These are phyloP conservation scores for Wickerhamiella slavikovae DNA, from an alignment of 805 yeast genomes.

Conservation along the genomic window DNA sequence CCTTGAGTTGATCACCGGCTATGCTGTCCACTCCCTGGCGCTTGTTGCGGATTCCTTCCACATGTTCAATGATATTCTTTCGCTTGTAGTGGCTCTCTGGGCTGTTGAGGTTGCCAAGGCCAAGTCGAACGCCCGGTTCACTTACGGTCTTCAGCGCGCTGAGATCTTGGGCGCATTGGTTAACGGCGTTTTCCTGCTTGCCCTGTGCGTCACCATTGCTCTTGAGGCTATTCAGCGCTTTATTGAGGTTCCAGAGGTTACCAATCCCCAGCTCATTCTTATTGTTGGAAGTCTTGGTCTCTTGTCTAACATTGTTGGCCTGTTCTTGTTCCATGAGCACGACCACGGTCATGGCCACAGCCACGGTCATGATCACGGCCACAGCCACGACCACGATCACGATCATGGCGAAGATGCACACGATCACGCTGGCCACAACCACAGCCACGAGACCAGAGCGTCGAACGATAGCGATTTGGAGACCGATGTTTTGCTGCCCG, in stretches of 20 bases:
- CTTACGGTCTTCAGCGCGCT: constrained; percentile 97
- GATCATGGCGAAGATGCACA: constrained; percentile 7
- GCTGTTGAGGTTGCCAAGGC: constrained; percentile 81
- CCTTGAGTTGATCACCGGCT: constrained; percentile 55
- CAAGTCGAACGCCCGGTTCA: constrained; percentile 70
- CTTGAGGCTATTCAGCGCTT: constrained; percentile 87
- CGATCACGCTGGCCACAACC: constrained; percentile 4
- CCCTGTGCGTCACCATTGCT: constrained; percentile 77
- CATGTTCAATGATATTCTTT: constrained; percentile 87
- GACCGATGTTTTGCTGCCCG: constrained; percentile 9
- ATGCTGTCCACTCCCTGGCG: constrained; percentile 84
- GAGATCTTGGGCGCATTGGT: constrained; percentile 89
- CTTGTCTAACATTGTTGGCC: constrained; percentile 61
- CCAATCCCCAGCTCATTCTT: constrained; percentile 65
- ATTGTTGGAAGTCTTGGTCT: constrained; percentile 73
- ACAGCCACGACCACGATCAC: constrained; percentile 20
- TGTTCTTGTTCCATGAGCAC: constrained; percentile 57
- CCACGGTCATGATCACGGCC: constrained; percentile 18
- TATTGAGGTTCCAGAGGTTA: constrained; percentile 55
- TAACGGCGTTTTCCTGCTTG: constrained; percentile 81
- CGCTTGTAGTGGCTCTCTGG: constrained; percentile 82
- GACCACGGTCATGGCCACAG: constrained; percentile 30
- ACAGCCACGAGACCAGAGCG: constrained; percentile 6
- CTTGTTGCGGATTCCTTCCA: constrained; percentile 93
- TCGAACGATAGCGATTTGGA: constrained; percentile 10